Conservation (phyloP, 352 stramenopile genomes). For the Globisporangium ultimum region DNA sequence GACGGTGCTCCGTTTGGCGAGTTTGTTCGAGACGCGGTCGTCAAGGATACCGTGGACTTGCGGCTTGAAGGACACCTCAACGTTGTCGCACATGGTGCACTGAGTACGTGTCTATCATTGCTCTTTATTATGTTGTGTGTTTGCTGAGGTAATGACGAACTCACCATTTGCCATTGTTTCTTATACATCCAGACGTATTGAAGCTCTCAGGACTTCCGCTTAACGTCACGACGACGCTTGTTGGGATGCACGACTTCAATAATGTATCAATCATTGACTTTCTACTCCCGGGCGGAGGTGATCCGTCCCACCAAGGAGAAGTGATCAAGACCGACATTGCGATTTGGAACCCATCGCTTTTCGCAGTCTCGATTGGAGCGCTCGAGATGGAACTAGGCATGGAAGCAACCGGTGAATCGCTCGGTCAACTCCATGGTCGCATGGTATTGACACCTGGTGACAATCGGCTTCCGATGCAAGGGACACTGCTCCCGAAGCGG, state of each 20-base stretch:
- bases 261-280: slow-evolving; percentile 64
- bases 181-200: slow-evolving; percentile 32
- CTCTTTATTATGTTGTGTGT: background rate
- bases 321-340: slow-evolving; percentile 53
- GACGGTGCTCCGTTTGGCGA: slow-evolving; percentile 48
- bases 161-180: background rate
- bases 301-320: slow-evolving; percentile 33
- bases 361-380: slow-evolving; percentile 57
- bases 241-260: slow-evolving; percentile 64
- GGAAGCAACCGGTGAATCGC: slow-evolving; percentile 28
- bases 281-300: slow-evolving; percentile 42
- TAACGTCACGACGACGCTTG: slow-evolving; percentile 31
- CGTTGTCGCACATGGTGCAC: slow-evolving; percentile 56
- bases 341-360: slow-evolving; percentile 71
- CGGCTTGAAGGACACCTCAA: slow-evolving; percentile 50
- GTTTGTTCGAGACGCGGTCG: slow-evolving; percentile 67
- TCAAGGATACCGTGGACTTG: slow-evolving; percentile 42
- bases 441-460: slow-evolving; percentile 54
- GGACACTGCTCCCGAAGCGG: slow-evolving; percentile 39
- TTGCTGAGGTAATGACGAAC: background rate
- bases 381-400: slow-evolving; percentile 54
- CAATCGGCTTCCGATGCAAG: slow-evolving; percentile 49
- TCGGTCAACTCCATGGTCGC: slow-evolving; percentile 40
- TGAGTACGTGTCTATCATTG: slow-evolving; percentile 33
- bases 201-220: slow-evolving; percentile 51